Evolutionary conservation across 805 yeast species (phyloP).

Genomic region (Teunomyces cretensis): DNA sequence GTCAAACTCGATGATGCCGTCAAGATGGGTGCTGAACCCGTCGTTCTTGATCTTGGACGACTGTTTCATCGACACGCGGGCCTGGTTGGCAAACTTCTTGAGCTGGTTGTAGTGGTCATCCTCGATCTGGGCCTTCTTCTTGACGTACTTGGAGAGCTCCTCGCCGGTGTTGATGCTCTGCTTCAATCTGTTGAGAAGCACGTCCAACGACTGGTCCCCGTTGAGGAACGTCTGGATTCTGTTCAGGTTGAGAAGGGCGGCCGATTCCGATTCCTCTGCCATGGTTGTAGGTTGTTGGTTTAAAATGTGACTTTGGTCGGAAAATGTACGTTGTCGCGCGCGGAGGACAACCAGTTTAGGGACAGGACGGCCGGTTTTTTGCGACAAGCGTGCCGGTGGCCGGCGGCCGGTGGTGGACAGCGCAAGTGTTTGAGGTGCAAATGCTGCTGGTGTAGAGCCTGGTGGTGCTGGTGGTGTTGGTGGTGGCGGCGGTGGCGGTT

Average conservation of each 20-base stretch:
- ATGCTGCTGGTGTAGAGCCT: too few species aligned
- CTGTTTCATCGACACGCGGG: conserved; percentile 49
- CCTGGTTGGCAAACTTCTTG: conserved; percentile 64
- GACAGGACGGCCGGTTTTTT: too few species aligned
- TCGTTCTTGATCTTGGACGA: conserved; percentile 51
- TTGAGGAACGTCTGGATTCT: conserved; percentile 52
- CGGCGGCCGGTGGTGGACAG: too few species aligned
- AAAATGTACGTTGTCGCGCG: neutral
- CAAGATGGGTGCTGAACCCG: conserved; percentile 65
- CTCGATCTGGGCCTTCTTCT: conserved; percentile 74
- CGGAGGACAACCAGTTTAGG: neutral
- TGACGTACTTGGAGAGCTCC: conserved; percentile 76
- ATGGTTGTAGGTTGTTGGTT: neutral
- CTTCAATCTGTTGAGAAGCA: conserved; percentile 70
- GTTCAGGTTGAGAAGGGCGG: conserved; percentile 37
- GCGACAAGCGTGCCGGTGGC: too few species aligned
- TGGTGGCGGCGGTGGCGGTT: too few species aligned
- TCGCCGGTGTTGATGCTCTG: conserved; percentile 80
- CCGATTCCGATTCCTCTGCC: conserved; percentile 5
- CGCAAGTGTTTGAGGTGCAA: too few species aligned
- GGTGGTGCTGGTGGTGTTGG: too few species aligned
- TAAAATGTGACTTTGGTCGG: neutral
- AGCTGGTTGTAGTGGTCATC: conserved; percentile 75
- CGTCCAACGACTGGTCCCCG: conserved; percentile 76
- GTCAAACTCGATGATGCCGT: conserved; percentile 70